Percentiles rank a stretch among this genome's conserved stretches.
These are phyloP conservation scores for Aspergillus ochraceus DNA, from an alignment of 2,329 filamentous ascomycete genomes.

Conservation along the genomic window DNA sequence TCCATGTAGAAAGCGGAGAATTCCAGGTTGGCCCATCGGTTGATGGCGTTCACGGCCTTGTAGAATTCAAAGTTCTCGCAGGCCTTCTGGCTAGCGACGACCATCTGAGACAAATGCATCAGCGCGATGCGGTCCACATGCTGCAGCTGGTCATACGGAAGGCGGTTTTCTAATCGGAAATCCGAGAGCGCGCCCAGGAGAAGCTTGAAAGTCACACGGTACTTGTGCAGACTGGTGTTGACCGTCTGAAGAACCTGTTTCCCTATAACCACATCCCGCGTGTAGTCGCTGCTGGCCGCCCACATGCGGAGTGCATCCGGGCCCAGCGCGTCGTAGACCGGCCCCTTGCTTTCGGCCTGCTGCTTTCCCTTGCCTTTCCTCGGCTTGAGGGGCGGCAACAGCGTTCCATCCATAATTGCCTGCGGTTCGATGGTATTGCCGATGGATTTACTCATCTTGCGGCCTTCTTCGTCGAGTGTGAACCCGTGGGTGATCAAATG, in stretches of 20 bases:
- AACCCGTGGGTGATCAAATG: conserved; percentile 95
- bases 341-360: conserved; percentile 33
- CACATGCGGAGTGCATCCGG: conserved; percentile 86
- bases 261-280: conserved; percentile 79
- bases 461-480: conserved; percentile 82
- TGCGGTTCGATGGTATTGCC: conserved; percentile 82
- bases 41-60: conserved; percentile 70
- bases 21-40: conserved; percentile 77
- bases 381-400: conserved; percentile 68
- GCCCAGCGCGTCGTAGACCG: conserved; percentile 69
- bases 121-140: conserved; percentile 73
- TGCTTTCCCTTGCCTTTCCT: conserved; percentile 58
- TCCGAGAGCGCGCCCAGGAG: conserved; percentile 73
- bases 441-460: conserved; percentile 97
- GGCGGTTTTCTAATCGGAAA: conserved; percentile 45
- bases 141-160: conserved; percentile 53
- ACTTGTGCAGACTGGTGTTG: conserved; percentile 77
- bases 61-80: conserved; percentile 79
- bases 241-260: conserved; percentile 73
- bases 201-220: conserved; percentile 87
- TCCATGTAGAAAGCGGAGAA: conserved; percentile 95
- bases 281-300: conserved; percentile 91
- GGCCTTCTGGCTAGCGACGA: conserved; percentile 62
- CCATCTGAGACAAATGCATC: conserved; percentile 68
- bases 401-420: conserved; percentile 80